Evolutionary conservation across 352 stramenopile genomes (phyloP), one percentile per base, ranked within the genome.

Genomic region (Thalassiosira exigua): DNA sequence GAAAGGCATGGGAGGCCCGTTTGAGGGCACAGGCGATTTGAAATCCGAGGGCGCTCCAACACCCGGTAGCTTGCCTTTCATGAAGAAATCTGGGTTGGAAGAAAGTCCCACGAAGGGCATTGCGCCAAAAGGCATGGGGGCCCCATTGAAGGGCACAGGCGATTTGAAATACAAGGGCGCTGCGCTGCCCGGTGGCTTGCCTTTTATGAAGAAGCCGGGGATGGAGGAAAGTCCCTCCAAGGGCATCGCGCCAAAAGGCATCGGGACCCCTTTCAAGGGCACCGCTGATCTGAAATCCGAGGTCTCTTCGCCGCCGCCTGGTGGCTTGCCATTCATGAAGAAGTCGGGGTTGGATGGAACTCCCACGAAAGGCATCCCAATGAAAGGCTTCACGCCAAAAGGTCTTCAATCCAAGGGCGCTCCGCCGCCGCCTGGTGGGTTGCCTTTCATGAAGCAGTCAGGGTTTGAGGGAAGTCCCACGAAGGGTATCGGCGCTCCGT

Each of bases 201-300:
- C n/a, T n/a, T n/a, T n/a, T n/a, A n/a, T n/a, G n/a, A n/a, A n/a
- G n/a, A n/a, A n/a, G n/a, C n/a, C n/a, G n/a, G n/a, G n/a, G n/a
- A n/a, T n/a, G n/a, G n/a, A n/a, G n/a, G n/a, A n/a, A n/a, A n/a
- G n/a, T n/a, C n/a, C n/a, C n/a, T n/a, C n/a, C n/a, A n/a, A n/a
- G n/a, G n/a, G n/a, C n/a, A n/a, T 44, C 5, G 19, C 52, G 12
- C 52, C 52, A 41, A 19, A 19, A 21, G 17, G 19, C 12, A 17
- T 61, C 19, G 39, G 39, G 22, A 26, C 52, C 39, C 52, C 52
- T n/a, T 17, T 61, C 7, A 61, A 61, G 32, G 24, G 52, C n/a
- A 32, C 52, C 21, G 52, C 5, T 26, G 29, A 41, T 14, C 36
- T 14, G 7, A 14, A 14, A 7, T 7, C 36, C 36, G 14, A 44